phyloP scores from a whole-genome alignment of 106 monocot genomes.

The Agapanthus africanus region DNA sequence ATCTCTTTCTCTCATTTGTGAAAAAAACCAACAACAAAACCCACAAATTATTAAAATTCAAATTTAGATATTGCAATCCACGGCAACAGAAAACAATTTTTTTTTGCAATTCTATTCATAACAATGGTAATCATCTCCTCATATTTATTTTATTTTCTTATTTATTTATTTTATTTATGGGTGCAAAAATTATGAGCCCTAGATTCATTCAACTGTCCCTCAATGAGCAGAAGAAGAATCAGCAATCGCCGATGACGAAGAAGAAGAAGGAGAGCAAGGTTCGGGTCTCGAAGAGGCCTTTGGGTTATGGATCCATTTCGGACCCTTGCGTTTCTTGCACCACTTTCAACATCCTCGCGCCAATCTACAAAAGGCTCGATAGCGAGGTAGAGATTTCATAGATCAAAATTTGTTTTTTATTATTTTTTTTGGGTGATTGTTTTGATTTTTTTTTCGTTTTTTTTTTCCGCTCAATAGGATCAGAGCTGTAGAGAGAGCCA shows the following conservation, averaged over 20 bases:
- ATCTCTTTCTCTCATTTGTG: not conserved
- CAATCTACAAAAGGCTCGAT: slow-evolving; percentile 39
- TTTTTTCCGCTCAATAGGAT: slow-evolving; percentile 35
- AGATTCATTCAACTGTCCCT: not conserved
- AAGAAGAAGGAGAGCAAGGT: slow-evolving; percentile 11
- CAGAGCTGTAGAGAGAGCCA: slow-evolving; percentile 81
- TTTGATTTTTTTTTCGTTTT: not conserved
- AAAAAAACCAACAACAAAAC: not conserved
- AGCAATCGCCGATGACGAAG: not conserved
- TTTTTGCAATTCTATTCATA: not conserved
- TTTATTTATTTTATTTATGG: not conserved
- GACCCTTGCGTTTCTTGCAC: slow-evolving; percentile 38
- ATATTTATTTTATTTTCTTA: not conserved
- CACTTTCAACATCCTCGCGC: slow-evolving; percentile 42
- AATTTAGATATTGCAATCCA: not conserved
- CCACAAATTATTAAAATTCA: not conserved
- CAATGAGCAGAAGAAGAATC: not conserved
- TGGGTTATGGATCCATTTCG: not conserved
- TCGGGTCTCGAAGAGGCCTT: slow-evolving; percentile 2
- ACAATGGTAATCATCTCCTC: slow-evolving; percentile 6
- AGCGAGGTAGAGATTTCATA: slow-evolving; percentile 17
- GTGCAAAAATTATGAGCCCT: not conserved
- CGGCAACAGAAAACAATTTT: too few relatives aligned
- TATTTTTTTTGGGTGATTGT: not conserved
- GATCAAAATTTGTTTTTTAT: not conserved